These are phyloP conservation scores for Acanthamoeba lenticulata DNA, from an alignment of 208 protist genomes.

Conservation along the genomic window DNA sequence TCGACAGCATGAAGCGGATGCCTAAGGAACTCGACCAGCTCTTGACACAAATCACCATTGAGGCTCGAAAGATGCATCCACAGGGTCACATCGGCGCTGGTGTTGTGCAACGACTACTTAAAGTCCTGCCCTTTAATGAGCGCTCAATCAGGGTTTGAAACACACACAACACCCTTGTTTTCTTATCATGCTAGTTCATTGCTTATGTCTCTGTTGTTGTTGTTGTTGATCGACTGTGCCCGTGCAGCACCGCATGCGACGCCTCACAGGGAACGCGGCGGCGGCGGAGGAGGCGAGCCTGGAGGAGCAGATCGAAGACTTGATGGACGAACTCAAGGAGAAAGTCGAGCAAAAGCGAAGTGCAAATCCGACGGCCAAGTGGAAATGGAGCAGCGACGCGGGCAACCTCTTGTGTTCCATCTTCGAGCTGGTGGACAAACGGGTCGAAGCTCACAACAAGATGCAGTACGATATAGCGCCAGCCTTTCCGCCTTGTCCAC, in stretches of 20 bases:
- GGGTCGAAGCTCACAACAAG: constrained; percentile 13
- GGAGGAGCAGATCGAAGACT: neutral
- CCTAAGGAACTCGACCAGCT: neutral
- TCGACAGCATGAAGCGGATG: neutral
- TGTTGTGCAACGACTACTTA: neutral
- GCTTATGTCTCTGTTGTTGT: too few species aligned
- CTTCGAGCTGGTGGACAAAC: neutral
- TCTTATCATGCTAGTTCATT: neutral
- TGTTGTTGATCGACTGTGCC: too few species aligned
- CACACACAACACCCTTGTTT: too few species aligned
- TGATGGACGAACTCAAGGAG: neutral
- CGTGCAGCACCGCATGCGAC: neutral
- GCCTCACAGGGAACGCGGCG: neutral
- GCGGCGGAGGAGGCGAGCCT: neutral
- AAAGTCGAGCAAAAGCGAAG: neutral
- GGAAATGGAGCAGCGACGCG: neutral
- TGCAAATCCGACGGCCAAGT: neutral
- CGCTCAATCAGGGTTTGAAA: neutral
- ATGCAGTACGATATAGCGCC: neutral
- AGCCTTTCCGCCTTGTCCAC: neutral
- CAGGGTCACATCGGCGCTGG: neutral
- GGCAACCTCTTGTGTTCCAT: neutral
- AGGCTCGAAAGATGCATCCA: neutral
- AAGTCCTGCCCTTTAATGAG: neutral
- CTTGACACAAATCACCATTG: neutral